Conservation (phyloP, 805 yeast species). For the Helenozyma baotianmanensis region DNA sequence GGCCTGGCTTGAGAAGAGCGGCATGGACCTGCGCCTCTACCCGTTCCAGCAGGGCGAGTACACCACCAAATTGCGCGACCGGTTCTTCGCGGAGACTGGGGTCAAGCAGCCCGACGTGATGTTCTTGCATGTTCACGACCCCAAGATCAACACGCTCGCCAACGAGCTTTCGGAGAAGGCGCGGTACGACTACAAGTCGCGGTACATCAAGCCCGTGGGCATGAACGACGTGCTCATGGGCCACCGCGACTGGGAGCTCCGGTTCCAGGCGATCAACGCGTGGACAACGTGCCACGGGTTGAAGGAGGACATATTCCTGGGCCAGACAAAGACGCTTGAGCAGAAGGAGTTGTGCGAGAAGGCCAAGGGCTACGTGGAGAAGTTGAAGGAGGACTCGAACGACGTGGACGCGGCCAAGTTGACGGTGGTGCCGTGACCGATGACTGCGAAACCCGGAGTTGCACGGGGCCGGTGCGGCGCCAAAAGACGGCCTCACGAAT, state of each 20-base stretch:
- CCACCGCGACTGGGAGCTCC: slow-evolving; percentile 30
- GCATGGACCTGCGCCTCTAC: slow-evolving; percentile 25
- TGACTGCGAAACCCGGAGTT: no score
- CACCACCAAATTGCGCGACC: slow-evolving; percentile 19
- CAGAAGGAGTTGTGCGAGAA: slow-evolving; percentile 11
- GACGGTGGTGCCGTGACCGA: not conserved
- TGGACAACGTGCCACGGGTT: slow-evolving; percentile 29
- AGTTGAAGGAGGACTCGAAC: slow-evolving; percentile 8
- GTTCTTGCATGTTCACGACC: slow-evolving; percentile 31
- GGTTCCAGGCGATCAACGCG: slow-evolving; percentile 27
- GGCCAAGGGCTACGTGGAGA: slow-evolving; percentile 6
- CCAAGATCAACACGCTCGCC: slow-evolving; percentile 27
- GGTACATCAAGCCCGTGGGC: slow-evolving; percentile 24
- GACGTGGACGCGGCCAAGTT: slow-evolving; percentile 6
- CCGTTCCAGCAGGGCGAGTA: slow-evolving; percentile 27
- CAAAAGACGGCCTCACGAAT: no score
- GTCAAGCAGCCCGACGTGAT: slow-evolving; percentile 19
- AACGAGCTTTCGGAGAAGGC: slow-evolving; percentile 13
- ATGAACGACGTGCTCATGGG: slow-evolving; percentile 13
- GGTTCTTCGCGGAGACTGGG: slow-evolving; percentile 14
- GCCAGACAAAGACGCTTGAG: no score
- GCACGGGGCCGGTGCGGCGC: no score
- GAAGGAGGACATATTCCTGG: no score
- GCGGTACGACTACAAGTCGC: slow-evolving; percentile 16
- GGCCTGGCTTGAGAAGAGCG: slow-evolving; percentile 19